Conservation (phyloP, 371 early-diverging fungal genomes). For the Sporodiniella umbellata region DNA sequence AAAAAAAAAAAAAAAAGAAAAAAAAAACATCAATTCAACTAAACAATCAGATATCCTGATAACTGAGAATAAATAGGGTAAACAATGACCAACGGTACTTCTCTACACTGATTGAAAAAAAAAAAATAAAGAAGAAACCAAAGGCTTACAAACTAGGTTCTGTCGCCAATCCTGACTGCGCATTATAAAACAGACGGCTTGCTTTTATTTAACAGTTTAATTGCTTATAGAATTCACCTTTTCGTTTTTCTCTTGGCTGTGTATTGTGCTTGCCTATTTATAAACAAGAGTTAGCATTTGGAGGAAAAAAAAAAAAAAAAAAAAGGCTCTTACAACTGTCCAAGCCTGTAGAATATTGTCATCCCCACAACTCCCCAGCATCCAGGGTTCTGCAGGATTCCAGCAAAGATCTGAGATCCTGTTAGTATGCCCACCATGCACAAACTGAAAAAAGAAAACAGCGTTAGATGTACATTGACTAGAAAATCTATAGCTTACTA, state of each 20-base stretch:
- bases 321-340: slow-evolving; percentile 78
- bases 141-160: no score
- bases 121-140: background rate
- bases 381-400: slow-evolving; percentile 96
- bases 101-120: background rate
- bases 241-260: slow-evolving; percentile 22
- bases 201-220: no score
- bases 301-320: background rate
- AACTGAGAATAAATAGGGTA: background rate
- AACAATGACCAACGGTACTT: background rate
- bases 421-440: slow-evolving; percentile 98
- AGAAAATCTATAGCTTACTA: slow-evolving; percentile 48
- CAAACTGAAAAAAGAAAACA: slow-evolving; percentile 73
- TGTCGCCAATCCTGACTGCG: no score
- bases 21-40: background rate
- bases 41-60: no score
- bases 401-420: slow-evolving; percentile 95
- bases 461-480: no score
- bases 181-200: no score
- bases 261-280: slow-evolving; percentile 29
- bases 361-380: slow-evolving; percentile 89
- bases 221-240: no score
- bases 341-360: slow-evolving; percentile 98
- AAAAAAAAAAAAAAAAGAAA: background rate
- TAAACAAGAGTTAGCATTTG: background rate